phyloP scores from a whole-genome alignment of 768 basidiomycete species.

The Paxillus rubicundulus region DNA sequence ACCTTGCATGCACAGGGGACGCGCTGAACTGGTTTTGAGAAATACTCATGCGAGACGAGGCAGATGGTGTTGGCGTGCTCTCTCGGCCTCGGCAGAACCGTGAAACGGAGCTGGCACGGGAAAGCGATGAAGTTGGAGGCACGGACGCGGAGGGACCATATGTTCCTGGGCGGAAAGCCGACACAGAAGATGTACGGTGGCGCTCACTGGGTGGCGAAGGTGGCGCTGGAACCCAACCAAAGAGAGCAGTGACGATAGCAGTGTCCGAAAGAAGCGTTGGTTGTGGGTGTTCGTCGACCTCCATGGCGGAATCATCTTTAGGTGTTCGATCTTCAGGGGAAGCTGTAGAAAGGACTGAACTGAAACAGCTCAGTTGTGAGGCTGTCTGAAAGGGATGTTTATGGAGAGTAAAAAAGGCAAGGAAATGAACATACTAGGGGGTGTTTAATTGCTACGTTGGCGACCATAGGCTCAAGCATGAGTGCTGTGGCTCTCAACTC shows the following conservation, averaged over 20 bases:
- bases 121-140: constrained; percentile 32
- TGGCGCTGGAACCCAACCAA: constrained; percentile 46
- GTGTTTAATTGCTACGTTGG: constrained; percentile 61
- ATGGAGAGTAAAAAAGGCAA: constrained; percentile 7
- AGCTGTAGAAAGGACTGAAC: constrained; percentile 40
- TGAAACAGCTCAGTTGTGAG: constrained; percentile 54
- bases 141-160: constrained; percentile 27
- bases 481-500: constrained; percentile 58
- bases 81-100: constrained; percentile 16
- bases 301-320: constrained; percentile 22
- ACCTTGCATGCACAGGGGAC: constrained; percentile 14
- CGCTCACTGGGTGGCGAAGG: constrained; percentile 17
- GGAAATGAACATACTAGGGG: constrained; percentile 55
- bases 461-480: constrained; percentile 49
- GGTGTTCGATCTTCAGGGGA: constrained; percentile 27
- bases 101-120: constrained; percentile 33
- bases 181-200: constrained; percentile 15
- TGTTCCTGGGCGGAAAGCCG: constrained; percentile 25
- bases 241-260: constrained; percentile 43
- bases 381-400: constrained; percentile 43
- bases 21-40: constrained; percentile 8
- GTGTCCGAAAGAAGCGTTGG: constrained; percentile 33
- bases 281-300: constrained; percentile 9
- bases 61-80: constrained; percentile 21
- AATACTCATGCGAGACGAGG: constrained; percentile 20